Evolutionary conservation across 106 monocot genomes (phyloP), one percentile per base, ranked within the genome.

Genomic region (Dendrobium catenatum): DNA sequence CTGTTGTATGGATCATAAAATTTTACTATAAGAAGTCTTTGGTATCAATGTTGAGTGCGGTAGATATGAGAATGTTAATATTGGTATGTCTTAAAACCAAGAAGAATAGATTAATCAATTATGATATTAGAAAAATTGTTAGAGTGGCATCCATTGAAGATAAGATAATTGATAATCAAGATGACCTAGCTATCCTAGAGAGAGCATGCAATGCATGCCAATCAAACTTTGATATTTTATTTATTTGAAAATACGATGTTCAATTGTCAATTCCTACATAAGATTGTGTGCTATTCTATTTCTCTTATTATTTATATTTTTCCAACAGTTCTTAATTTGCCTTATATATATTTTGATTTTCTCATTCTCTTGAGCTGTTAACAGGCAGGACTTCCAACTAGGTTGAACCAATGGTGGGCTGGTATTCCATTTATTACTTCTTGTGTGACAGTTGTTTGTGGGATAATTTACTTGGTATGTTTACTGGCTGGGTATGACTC

Each of bases 321-420:
- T 5, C 22, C 20, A 22, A 6, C 10, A n/a, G 20, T 33, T 70
- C 33, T n/a, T 31, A 31, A 4, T 70, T 70, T 19, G 24, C 9
- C 67, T 3, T 9, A 29, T 22, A 22, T 27, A 6, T 6, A 44
- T 75, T 85, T 9, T 17, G 37, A 11, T 55, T 75, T 43, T 75
- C 20, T 77, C 42, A 17, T 78, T 20, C 49, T 82, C 10, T 86
- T 61, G 9, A 48, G 7, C 48, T 73, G 22, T 79, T 79, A 77
- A 47, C 80, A 93, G 92, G 92, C 88, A 24, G 88, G 92, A 51
- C 41, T 90, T 31, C 79, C 87, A 19, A 90, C 90, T 55, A 93
- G 90, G 85, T 33, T 93, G 42, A 88, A 85, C 78, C 93, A 93
- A 80, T 93, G 88, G 90, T 93, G 93, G 93, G 73, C 81, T 73